phyloP scores from a whole-genome alignment of 2,329 filamentous ascomycete species.

The Aspergillus texensis region DNA sequence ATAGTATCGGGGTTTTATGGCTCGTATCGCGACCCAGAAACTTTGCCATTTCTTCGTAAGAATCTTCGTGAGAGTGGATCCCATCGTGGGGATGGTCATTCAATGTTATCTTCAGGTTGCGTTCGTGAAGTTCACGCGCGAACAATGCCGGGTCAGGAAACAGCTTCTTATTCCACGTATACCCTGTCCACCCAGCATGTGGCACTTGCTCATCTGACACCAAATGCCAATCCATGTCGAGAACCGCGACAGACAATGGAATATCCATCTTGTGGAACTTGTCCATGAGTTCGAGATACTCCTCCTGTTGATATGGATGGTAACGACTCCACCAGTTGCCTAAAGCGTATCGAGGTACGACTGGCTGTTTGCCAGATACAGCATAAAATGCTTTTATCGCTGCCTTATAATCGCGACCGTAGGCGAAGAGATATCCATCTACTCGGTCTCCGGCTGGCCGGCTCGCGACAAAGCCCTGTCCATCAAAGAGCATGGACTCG shows the following conservation, averaged over 20 bases:
- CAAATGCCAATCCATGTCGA: conserved; percentile 70
- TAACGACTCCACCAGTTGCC: conserved; percentile 71
- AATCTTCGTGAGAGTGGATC: conserved; percentile 58
- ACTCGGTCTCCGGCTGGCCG: conserved; percentile 52
- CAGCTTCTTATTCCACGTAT: conserved; percentile 62
- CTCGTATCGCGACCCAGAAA: conserved; percentile 56
- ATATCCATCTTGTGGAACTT: conserved; percentile 55
- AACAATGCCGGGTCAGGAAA: conserved; percentile 61
- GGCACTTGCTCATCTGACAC: conserved; percentile 52
- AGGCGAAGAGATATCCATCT: conserved; percentile 64
- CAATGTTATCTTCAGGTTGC: conserved; percentile 57
- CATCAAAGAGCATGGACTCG: conserved; percentile 59
- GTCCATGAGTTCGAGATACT: conserved; percentile 62
- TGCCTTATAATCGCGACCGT: conserved; percentile 59
- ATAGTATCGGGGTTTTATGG: conserved; percentile 55
- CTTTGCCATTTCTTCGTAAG: conserved; percentile 58
- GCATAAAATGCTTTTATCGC: conserved; percentile 59
- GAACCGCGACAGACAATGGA: conserved; percentile 61
- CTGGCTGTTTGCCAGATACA: conserved; percentile 59
- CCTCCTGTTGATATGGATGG: conserved; percentile 58
- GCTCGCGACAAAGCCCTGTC: conserved; percentile 55
- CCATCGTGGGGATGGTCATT: conserved; percentile 67
- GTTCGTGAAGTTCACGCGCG: conserved; percentile 53
- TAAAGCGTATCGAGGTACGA: conserved; percentile 60
- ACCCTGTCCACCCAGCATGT: conserved; percentile 62